phyloP scores from a whole-genome alignment of 2,329 filamentous ascomycete genomes.

The Colletotrichum horii region DNA sequence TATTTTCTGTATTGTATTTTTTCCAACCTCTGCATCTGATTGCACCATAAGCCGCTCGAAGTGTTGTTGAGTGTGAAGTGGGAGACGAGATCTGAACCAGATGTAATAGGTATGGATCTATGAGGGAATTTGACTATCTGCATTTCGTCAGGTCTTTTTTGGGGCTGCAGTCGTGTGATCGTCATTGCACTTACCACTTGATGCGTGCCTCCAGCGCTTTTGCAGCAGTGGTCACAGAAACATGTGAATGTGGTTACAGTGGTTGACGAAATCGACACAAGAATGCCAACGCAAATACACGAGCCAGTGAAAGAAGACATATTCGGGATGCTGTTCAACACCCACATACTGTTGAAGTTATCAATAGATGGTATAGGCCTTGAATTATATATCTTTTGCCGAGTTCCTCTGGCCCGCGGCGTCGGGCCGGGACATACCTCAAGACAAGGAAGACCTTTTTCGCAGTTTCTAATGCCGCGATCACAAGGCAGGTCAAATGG shows the following conservation, averaged over 20 bases:
- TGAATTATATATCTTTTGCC: not conserved
- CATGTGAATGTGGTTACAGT: constrained; percentile 20
- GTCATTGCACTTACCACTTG: constrained; percentile 8
- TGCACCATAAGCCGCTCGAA: constrained; percentile 26
- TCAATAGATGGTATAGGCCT: not conserved
- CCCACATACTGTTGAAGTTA: not conserved
- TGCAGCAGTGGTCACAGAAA: constrained; percentile 23
- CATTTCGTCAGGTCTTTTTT: rapidly evolving
- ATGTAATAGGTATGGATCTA: constrained; percentile 16
- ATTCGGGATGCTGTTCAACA: not conserved
- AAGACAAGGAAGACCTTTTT: not conserved
- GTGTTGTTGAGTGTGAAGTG: constrained; percentile 27
- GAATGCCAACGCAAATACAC: constrained; percentile 21
- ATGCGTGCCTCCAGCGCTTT: constrained; percentile 14
- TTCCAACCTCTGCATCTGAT: no score
- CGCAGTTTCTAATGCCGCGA: not conserved
- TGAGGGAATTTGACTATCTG: constrained; percentile 33
- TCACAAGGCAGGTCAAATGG: no score
- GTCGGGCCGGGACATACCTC: not conserved
- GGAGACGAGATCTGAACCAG: not conserved
- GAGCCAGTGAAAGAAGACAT: constrained; percentile 17
- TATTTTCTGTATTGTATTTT: no score
- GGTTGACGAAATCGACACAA: not conserved
- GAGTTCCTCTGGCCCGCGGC: not conserved
- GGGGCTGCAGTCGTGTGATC: not conserved